Evolutionary conservation across 2,329 filamentous ascomycete genomes (phyloP).

Genomic region (Cryoendolithus antarcticus): DNA sequence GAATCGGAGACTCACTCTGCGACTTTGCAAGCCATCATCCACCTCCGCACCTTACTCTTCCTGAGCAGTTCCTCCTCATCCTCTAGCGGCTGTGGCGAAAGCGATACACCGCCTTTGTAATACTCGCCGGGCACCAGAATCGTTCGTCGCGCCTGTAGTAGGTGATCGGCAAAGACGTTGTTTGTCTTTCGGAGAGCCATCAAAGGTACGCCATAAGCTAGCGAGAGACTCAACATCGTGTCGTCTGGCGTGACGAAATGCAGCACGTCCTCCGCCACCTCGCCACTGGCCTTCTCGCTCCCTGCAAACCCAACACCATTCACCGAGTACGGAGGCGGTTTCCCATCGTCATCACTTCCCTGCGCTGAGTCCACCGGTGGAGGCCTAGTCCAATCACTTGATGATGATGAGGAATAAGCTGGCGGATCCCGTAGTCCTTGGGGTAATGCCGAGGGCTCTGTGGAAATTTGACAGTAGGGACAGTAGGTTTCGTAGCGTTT

Average conservation of each 20-base stretch:
- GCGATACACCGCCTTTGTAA: constrained; percentile 53
- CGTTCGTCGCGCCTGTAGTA: constrained; percentile 56
- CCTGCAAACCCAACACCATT: constrained; percentile 7
- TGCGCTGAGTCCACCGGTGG: constrained; percentile 21
- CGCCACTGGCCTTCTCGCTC: constrained; percentile 21
- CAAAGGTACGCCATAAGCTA: constrained; percentile 59
- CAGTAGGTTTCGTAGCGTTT: constrained; percentile 53
- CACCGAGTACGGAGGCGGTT: constrained; percentile 30
- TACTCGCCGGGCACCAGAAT: constrained; percentile 59
- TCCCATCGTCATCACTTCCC: constrained; percentile 22
- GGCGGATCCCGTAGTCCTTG: constrained; percentile 59
- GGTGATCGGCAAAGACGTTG: constrained; percentile 57
- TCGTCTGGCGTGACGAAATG: constrained; percentile 67
- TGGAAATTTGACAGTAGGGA: constrained; percentile 67
- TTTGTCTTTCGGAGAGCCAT: constrained; percentile 53
- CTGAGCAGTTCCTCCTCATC: constrained; percentile 61
- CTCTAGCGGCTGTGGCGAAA: constrained; percentile 60
- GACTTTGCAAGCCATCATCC: constrained; percentile 70
- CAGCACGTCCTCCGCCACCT: constrained; percentile 49
- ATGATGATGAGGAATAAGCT: constrained; percentile 35
- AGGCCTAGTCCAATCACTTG: constrained; percentile 10
- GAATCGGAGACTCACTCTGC: constrained; percentile 45
- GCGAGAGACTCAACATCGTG: constrained; percentile 53
- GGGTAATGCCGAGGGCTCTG: constrained; percentile 45
- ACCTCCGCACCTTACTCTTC: constrained; percentile 59